Base-by-base conservation (phyloP, 2,329 filamentous ascomycete genomes). In the Hypoxylon sp. region DNA sequence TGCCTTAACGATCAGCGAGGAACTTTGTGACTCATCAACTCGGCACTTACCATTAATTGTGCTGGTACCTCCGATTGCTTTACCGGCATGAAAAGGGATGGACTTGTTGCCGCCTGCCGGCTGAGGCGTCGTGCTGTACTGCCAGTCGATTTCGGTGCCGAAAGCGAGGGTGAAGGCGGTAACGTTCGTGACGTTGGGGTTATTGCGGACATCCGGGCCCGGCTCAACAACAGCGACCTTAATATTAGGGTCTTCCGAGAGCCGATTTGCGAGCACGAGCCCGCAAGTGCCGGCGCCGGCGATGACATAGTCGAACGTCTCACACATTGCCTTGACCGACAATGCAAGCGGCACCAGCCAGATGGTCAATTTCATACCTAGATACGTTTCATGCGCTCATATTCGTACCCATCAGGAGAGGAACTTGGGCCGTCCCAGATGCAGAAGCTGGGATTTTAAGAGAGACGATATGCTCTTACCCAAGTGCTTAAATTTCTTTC, bases 21-120 rank as follows among this genome's bases (percentile, higher is more conserved):
- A 11, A 41, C 18, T n/a, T 21, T n/a, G n/a, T n/a, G 18, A 40
- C 48, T 10, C 26, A n/a, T 43, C 57, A 26, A 58, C 55, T 11
- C 17, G 17, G 35, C 15, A 24, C 33, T 35, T 64, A 75, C 76
- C 75, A 45, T 79, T 78, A 35, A 78, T 76, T 21, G 73, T 68
- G 53, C 72, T 77, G 3, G 74, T 75, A 7, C 77, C 76, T 1
- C 76, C 78, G 55, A 73, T 75, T 1, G 70, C 77, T 60, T 71
- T 75, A 37, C 71, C 78, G 13, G 69, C 71, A 35, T 71, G 70
- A 45, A 70, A 73, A 55, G 56, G 62, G 35, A 77, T 69, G 13
- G 65, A 62, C 48, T 70, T 73, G 63, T 70, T 77, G 13, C 47
- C 65, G 2, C 68, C 70, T 8, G 64, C 60, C 0, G 48, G 41